Conservation (phyloP, 2,329 filamentous ascomycete genomes). For the Curvularia eragrostidis region DNA sequence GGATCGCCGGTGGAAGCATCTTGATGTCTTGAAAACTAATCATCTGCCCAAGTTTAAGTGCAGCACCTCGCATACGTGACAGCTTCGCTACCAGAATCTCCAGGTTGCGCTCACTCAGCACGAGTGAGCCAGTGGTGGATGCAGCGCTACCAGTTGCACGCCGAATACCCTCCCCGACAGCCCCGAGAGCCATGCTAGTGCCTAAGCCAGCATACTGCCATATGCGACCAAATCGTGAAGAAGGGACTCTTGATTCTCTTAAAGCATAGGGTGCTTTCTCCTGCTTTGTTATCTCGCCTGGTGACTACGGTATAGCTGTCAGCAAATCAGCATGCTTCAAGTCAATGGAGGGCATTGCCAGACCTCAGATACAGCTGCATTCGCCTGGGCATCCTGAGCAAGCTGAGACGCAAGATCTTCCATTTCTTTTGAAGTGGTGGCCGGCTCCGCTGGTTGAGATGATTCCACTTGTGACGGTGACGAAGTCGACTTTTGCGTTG, state of each 20-base stretch:
- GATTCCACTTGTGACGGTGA: slow-evolving; percentile 21
- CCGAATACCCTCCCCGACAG: slow-evolving; percentile 83
- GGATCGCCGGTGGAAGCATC: slow-evolving; percentile 86
- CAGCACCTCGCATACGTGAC: slow-evolving; percentile 94
- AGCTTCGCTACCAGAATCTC: slow-evolving; percentile 91
- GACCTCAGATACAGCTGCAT: slow-evolving; percentile 41
- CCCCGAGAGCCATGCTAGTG: slow-evolving; percentile 93
- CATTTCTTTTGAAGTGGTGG: slow-evolving; percentile 47
- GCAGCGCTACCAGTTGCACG: slow-evolving; percentile 74
- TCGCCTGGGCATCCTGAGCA: slow-evolving; percentile 51
- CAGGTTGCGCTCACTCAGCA: slow-evolving; percentile 90
- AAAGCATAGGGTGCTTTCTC: slow-evolving; percentile 67
- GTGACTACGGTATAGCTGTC: slow-evolving; percentile 51
- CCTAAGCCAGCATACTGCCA: slow-evolving; percentile 96
- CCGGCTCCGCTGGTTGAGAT: slow-evolving; percentile 15
- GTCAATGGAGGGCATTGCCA: slow-evolving; percentile 2
- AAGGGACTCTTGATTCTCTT: slow-evolving; percentile 87
- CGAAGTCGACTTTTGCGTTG: slow-evolving; percentile 19
- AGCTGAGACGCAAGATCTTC: slow-evolving; percentile 57
- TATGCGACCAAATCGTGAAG: slow-evolving; percentile 82
- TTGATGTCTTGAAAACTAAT: slow-evolving; percentile 98
- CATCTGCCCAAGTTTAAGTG: slow-evolving; percentile 97
- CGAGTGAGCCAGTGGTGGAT: slow-evolving; percentile 70
- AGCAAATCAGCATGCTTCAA: slow-evolving; percentile 53
- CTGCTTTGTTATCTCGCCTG: slow-evolving; percentile 35